Percentiles rank a stretch among this genome's conserved stretches.
phyloP scores from a whole-genome alignment of 352 stramenopile species.

The Globisporangium uncinulatum region DNA sequence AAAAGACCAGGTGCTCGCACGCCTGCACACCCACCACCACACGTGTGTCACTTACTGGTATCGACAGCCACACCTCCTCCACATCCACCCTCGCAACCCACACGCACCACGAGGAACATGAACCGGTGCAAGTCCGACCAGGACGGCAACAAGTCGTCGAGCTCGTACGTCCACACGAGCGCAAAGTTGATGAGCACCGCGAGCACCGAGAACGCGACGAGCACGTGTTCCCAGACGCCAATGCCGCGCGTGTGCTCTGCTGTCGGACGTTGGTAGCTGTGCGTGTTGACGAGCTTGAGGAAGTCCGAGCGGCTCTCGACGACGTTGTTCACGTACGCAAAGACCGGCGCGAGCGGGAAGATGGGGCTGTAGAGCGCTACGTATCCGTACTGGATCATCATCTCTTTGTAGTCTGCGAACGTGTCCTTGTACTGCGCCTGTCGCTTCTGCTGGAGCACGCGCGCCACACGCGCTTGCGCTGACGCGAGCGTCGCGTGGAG shows the following conservation, averaged over 20 bases:
- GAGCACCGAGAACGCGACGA: slow-evolving; percentile 90
- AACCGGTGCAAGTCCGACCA: slow-evolving; percentile 57
- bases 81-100: not conserved
- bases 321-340: slow-evolving; percentile 89
- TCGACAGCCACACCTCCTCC: not conserved
- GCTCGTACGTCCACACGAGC: slow-evolving; percentile 82
- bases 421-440: slow-evolving; percentile 60
- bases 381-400: slow-evolving; percentile 91
- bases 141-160: slow-evolving; percentile 38
- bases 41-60: not conserved
- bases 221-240: slow-evolving; percentile 90
- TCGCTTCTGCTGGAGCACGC: slow-evolving; percentile 54
- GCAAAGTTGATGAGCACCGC: slow-evolving; percentile 92
- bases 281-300: slow-evolving; percentile 88
- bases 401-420: slow-evolving; percentile 72
- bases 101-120: slow-evolving; percentile 52
- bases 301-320: slow-evolving; percentile 89
- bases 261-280: slow-evolving; percentile 83
- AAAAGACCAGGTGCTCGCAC: slow-evolving; percentile 54
- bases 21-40: slow-evolving; percentile 8
- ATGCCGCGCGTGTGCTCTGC: slow-evolving; percentile 89
- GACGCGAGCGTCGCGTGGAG: slow-evolving; percentile 8
- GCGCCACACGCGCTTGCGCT: slow-evolving; percentile 33
- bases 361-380: slow-evolving; percentile 90
- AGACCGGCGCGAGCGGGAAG: slow-evolving; percentile 87